A percentile compares a stretch with the other conserved stretches of the same genome.
Conservation (phyloP, 768 basidiomycete species). For the Lactifluus pinguis region DNA sequence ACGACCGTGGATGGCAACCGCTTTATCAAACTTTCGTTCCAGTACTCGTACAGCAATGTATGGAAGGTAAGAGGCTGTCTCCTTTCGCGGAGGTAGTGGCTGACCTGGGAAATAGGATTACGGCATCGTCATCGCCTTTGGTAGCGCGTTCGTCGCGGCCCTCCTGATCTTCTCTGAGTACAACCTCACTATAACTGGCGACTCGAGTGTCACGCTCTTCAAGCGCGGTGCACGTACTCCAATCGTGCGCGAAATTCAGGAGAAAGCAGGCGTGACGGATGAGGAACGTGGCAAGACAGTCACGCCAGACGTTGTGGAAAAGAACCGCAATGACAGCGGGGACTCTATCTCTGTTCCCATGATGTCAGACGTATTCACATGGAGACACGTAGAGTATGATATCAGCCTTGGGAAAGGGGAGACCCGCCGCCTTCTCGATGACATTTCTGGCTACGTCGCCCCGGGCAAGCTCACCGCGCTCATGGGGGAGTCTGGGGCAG, state of each 20-base stretch:
- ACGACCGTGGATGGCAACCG: conserved; percentile 48
- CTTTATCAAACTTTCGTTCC: conserved; percentile 42
- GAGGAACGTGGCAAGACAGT: conserved; percentile 23
- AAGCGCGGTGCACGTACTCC: conserved; percentile 43
- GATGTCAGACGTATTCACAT: conserved; percentile 64
- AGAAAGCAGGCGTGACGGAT: conserved; percentile 19
- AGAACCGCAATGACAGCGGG: background rate
- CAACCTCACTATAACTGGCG: conserved; percentile 31
- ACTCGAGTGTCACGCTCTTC: conserved; percentile 48
- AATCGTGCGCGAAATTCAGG: conserved; percentile 6
- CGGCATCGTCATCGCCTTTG: conserved; percentile 64
- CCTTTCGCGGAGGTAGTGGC: background rate
- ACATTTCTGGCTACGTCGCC: conserved; percentile 70
- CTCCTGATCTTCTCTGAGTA: conserved; percentile 55
- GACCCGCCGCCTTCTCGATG: conserved; percentile 46
- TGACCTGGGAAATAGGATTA: conserved; percentile 37
- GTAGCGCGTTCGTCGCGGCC: conserved; percentile 42
- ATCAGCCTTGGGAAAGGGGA: conserved; percentile 43
- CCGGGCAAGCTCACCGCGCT: conserved; percentile 74
- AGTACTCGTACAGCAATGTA: conserved; percentile 37
- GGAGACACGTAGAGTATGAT: conserved; percentile 61
- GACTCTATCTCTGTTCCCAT: conserved; percentile 13
- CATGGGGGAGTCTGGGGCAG: conserved; percentile 58
- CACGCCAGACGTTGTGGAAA: background rate
- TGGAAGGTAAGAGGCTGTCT: conserved; percentile 33